Percentiles rank a stretch among this genome's conserved stretches.
Evolutionary conservation across 2,329 filamentous ascomycete species (phyloP).

Genomic region (Alternaria triticimaculans): DNA sequence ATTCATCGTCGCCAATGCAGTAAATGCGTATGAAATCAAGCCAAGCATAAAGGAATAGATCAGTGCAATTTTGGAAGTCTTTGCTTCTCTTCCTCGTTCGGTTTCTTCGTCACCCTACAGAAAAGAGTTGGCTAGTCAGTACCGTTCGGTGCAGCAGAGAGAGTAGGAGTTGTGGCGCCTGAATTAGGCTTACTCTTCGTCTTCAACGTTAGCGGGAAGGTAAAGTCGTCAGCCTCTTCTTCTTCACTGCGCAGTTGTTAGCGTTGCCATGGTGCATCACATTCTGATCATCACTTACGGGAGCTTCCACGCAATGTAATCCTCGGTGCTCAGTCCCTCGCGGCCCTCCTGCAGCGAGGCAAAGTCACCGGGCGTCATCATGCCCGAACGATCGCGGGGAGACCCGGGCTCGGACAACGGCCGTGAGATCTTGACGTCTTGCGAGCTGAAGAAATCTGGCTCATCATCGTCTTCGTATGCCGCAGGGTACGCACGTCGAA

Average conservation of each 20-base stretch:
- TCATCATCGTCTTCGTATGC: constrained; percentile 81
- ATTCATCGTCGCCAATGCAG: constrained; percentile 5
- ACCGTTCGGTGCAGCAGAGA: constrained; percentile 36
- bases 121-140: constrained; percentile 20
- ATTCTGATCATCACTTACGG: constrained; percentile 71
- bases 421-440: constrained; percentile 92
- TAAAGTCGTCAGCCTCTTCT: constrained; percentile 84
- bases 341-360: constrained; percentile 93
- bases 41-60: constrained; percentile 11
- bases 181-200: constrained; percentile 50
- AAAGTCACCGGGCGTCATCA: constrained; percentile 99
- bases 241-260: constrained; percentile 65
- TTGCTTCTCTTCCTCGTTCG: constrained; percentile 5
- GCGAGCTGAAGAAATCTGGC: constrained; percentile 88
- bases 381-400: constrained; percentile 85
- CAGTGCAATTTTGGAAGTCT: constrained; percentile 18
- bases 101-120: constrained; percentile 7
- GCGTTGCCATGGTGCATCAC: constrained; percentile 8
- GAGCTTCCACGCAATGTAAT: constrained; percentile 97
- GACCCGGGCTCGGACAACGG: constrained; percentile 94
- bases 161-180: constrained; percentile 40
- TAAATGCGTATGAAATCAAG: constrained; percentile 10
- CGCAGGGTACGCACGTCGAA: constrained; percentile 87
- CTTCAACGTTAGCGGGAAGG: constrained; percentile 72
- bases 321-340: constrained; percentile 92